Base-by-base conservation (phyloP, 2,329 filamentous ascomycete species). In the Fusarium brevicatenulatum region DNA sequence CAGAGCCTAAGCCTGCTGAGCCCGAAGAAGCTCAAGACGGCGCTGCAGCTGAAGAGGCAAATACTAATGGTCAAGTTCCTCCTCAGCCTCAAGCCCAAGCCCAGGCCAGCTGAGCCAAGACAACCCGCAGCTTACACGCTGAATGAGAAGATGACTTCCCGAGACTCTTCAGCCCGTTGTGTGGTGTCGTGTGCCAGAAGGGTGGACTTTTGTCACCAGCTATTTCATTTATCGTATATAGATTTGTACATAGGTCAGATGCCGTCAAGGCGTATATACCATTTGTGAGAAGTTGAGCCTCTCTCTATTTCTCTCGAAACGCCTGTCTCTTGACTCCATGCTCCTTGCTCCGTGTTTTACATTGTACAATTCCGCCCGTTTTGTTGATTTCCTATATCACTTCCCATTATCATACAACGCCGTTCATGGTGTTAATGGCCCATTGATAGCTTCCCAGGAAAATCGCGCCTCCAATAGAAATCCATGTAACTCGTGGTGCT, bases 371-470 rank as follows among this genome's bases (percentile, higher is more conserved):
- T 57, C 47, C 47, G 49, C 40, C 40, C 34, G 25, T 52, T 62
- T 66, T 66, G 32, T 43, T 68, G 44, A 32, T 43, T 21, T 34
- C 56, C 28, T 60, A 12, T 21, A 12, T 56, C 18, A 19, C 36
- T 40, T 30, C 13, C 23, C 47, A 42, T 21, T 58, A 46, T 75
- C 60, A 74, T 63, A 37, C 52, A 43, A 66, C 53, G 6, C 52
- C 68, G 21, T 68, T 87, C 76, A 97, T 81, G 37, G 90, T 85
- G 84, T 97, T 97, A 76, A 91, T 92, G 28, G 91, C 92, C 90
- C 91, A 96, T 82, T 97, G 94, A 82, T 98, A 98, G 77, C 93
- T 95, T 2, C 95, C 96, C 78, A 98, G 82, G 84, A 99, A 99
- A 39, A 99, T 94, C 16, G 95, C 94, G 4, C 96, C 96, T 7